A percentile compares a stretch with the other conserved stretches of the same genome.
phyloP scores from a whole-genome alignment of 371 early-diverging fungal species.

The Massospora cicadina region DNA sequence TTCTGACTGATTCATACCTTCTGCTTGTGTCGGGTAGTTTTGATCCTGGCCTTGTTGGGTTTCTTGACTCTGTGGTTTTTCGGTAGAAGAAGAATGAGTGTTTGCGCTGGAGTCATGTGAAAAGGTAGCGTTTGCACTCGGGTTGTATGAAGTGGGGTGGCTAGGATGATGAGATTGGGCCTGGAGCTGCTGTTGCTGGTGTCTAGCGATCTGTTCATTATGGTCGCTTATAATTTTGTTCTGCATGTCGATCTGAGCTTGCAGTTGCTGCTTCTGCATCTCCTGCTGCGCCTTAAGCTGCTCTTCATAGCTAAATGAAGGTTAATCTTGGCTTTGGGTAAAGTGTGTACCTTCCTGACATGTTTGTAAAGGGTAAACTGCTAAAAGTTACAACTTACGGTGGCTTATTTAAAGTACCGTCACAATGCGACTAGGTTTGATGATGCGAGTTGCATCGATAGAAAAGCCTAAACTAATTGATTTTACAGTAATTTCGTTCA shows the following conservation, averaged over 20 bases:
- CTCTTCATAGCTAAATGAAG: background rate
- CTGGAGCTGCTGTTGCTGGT: slow-evolving; percentile 3
- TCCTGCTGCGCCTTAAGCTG: slow-evolving; percentile 4
- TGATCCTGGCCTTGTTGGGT: background rate
- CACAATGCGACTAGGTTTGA: too few species aligned
- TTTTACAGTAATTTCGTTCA: too few species aligned
- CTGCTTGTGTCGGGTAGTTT: background rate
- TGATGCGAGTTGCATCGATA: too few species aligned
- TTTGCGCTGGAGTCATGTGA: background rate
- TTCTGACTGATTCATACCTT: background rate
- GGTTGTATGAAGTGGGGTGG: background rate
- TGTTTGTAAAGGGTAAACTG: background rate
- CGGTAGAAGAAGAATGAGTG: background rate
- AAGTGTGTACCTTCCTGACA: background rate
- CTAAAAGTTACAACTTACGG: too few species aligned
- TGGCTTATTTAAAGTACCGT: too few species aligned
- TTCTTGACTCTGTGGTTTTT: background rate
- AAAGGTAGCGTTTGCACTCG: background rate
- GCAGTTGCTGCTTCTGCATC: slow-evolving; percentile 8
- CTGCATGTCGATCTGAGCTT: slow-evolving; percentile 8
- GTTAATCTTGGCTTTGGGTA: background rate
- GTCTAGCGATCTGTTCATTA: background rate
- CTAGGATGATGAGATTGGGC: background rate
- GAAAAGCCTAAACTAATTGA: too few species aligned
- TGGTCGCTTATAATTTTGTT: slow-evolving; percentile 8